A percentile compares a stretch with the other conserved stretches of the same genome.
Conservation (phyloP, 305 asterid species). For the Plantago lanceolata region DNA sequence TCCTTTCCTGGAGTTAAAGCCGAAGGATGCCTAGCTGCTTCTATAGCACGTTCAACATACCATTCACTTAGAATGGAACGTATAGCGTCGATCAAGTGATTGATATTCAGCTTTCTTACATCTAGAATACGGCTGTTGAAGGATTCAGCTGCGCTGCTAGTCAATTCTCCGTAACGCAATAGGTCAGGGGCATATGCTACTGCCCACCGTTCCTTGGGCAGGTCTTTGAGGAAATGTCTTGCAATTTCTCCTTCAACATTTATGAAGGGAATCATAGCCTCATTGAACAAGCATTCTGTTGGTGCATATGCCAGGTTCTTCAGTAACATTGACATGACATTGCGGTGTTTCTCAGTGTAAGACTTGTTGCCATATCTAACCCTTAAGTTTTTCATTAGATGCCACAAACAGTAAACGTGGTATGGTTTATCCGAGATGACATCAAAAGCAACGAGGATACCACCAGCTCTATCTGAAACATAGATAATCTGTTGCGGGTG, state of each 20-base stretch:
- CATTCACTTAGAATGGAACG: background rate
- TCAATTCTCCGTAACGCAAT: background rate
- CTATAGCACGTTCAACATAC: background rate
- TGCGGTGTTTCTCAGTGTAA: background rate
- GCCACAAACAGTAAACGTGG: background rate
- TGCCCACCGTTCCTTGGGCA: background rate
- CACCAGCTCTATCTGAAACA: background rate
- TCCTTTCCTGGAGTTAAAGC: too few species aligned
- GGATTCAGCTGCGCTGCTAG: background rate
- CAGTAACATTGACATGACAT: background rate
- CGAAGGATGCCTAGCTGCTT: too few species aligned
- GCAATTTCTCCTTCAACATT: background rate
- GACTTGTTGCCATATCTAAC: background rate
- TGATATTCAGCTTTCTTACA: background rate
- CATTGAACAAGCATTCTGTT: background rate
- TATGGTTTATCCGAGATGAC: background rate
- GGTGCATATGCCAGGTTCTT: background rate
- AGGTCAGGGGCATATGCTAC: background rate
- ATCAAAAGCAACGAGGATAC: background rate
- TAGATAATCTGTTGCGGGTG: background rate
- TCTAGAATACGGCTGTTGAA: background rate
- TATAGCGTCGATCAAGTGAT: background rate
- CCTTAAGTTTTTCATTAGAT: background rate
- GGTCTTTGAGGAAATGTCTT: background rate
- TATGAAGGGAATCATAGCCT: background rate